Evolutionary conservation across 441 rosid species (phyloP).

Genomic region (Daphne laureola): DNA sequence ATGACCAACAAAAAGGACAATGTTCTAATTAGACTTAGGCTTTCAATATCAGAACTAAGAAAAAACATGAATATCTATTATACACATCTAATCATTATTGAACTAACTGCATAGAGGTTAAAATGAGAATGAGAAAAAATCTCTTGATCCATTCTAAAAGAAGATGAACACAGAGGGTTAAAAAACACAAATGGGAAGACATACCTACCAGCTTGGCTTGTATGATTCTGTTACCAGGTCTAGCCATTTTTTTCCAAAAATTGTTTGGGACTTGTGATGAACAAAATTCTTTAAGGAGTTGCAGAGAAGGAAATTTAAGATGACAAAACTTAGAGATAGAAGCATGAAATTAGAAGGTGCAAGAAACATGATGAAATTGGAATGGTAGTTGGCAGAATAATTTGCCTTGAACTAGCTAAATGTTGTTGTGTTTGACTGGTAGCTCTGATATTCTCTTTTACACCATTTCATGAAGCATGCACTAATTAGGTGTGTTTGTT

Average conservation of each 20-base stretch:
- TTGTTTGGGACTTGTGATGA: neutral
- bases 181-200: slow-evolving; percentile 20
- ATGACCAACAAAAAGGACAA: too few relatives aligned
- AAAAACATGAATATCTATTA: neutral
- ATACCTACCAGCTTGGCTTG: slow-evolving; percentile 69
- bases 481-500: too few relatives aligned
- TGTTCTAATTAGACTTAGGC: neutral
- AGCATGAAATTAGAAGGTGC: neutral
- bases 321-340: neutral
- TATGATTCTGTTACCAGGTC: slow-evolving; percentile 50
- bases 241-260: slow-evolving; percentile 30
- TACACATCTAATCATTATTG: neutral
- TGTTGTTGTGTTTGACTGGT: slow-evolving; percentile 1
- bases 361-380: neutral
- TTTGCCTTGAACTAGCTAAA: neutral
- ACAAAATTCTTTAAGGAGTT: neutral
- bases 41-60: neutral
- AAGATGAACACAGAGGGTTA: neutral
- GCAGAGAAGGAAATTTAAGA: neutral
- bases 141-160: neutral
- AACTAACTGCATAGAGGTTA: neutral
- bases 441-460: neutral
- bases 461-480: too few relatives aligned
- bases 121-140: neutral
- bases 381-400: slow-evolving; percentile 15